Evolutionary conservation across 2,329 filamentous ascomycete genomes (phyloP).

Genomic region (Aspergillus versicolor): DNA sequence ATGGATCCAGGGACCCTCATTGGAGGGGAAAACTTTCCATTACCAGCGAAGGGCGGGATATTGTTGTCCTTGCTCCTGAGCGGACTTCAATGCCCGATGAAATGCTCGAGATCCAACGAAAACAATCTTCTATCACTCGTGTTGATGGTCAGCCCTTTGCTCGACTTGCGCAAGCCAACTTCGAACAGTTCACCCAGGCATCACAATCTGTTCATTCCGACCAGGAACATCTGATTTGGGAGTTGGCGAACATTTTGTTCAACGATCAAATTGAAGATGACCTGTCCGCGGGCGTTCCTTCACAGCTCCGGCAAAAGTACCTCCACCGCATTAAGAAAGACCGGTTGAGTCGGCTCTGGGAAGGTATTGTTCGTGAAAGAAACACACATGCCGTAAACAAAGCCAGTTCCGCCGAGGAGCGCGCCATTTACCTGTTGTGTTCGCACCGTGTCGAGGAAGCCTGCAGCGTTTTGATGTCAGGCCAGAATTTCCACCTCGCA

Average conservation of each 20-base stretch:
- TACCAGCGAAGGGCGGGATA: slow-evolving; percentile 34
- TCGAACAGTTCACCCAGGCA: slow-evolving; percentile 32
- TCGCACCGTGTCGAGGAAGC: slow-evolving; percentile 78
- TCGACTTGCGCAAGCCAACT: slow-evolving; percentile 33
- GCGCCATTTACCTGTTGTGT: slow-evolving; percentile 76
- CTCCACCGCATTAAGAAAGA: slow-evolving; percentile 49
- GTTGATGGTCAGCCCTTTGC: slow-evolving; percentile 61
- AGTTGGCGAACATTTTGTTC: slow-evolving; percentile 82
- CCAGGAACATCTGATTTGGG: slow-evolving; percentile 65
- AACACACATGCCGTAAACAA: slow-evolving; percentile 68
- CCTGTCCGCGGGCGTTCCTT: slow-evolving; percentile 43
- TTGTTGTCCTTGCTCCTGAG: slow-evolving; percentile 29
- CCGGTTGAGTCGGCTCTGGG: slow-evolving; percentile 45
- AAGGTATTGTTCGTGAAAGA: slow-evolving; percentile 53
- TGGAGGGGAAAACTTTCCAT: slow-evolving; percentile 53
- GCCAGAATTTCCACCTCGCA: slow-evolving; percentile 78
- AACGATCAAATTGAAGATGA: slow-evolving; percentile 60
- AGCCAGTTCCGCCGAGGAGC: slow-evolving; percentile 70
- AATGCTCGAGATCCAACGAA: slow-evolving; percentile 35
- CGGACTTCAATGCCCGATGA: slow-evolving; percentile 25
- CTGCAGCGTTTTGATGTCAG: slow-evolving; percentile 73
- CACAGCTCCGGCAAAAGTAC: slow-evolving; percentile 39
- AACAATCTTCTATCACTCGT: slow-evolving; percentile 46
- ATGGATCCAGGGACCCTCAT: slow-evolving; percentile 35
- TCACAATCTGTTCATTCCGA: slow-evolving; percentile 30